phyloP scores from a whole-genome alignment of 495 filamentous ascomycete genomes.

The Lasiosphaeris hirsuta region DNA sequence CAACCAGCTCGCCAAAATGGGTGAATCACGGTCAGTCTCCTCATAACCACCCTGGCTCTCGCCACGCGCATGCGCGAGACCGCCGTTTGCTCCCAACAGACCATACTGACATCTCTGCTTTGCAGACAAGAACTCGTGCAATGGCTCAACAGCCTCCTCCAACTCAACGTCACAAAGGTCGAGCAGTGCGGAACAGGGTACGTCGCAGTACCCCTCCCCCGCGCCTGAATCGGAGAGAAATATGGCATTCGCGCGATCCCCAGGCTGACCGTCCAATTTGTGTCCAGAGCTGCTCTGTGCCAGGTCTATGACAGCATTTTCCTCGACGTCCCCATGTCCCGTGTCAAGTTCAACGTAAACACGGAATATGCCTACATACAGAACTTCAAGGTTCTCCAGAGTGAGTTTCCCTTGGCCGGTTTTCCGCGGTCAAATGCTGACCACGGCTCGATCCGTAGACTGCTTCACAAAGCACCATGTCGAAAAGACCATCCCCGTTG shows the following conservation, averaged over 20 bases:
- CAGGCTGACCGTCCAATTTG: conserved; percentile 15
- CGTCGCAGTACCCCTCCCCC: conserved; percentile 41
- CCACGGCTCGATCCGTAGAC: conserved; percentile 46
- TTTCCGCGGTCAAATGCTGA: conserved; percentile 18
- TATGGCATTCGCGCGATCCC: not conserved
- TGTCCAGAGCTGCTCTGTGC: conserved; percentile 81
- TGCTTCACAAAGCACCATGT: conserved; percentile 79
- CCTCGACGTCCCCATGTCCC: conserved; percentile 91
- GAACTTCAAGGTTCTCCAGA: conserved; percentile 96
- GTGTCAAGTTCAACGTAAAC: conserved; percentile 97
- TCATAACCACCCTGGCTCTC: not conserved
- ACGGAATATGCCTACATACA: conserved; percentile 95
- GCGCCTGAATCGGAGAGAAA: conserved; percentile 24
- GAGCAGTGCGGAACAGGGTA: conserved; percentile 99
- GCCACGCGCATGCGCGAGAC: not conserved
- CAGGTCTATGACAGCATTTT: conserved; percentile 98
- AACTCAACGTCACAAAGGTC: conserved; percentile 96
- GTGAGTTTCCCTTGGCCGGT: conserved; percentile 50
- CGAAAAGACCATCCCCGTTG: conserved; percentile 83
- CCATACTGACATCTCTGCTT: conserved; percentile 13
- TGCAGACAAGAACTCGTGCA: conserved; percentile 89
- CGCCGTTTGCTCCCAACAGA: too few species aligned
- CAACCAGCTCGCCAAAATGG: conserved; percentile 31
- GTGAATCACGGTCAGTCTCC: conserved; percentile 37
- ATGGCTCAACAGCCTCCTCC: conserved; percentile 96